Percentiles rank a stretch among this genome's conserved stretches.
Conservation (phyloP, 2,329 filamentous ascomycete genomes). For the Arachnopeziza araneosa region DNA sequence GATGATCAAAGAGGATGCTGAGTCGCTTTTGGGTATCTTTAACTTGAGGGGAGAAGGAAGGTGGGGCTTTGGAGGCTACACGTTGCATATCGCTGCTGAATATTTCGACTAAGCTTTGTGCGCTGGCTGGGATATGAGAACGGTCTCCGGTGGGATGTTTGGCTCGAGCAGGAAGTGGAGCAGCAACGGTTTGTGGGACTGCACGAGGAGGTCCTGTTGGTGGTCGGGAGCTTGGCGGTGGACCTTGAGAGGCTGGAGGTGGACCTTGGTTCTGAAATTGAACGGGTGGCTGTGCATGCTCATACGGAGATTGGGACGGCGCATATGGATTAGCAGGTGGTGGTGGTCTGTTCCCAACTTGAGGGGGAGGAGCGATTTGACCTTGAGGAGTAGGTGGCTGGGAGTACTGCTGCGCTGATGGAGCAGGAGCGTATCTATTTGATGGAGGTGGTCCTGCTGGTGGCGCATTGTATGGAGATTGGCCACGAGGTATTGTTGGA, state of each 20-base stretch:
- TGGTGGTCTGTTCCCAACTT: constrained; percentile 37
- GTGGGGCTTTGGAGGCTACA: constrained; percentile 77
- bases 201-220: constrained; percentile 39
- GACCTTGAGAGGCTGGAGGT: constrained; percentile 38
- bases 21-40: constrained; percentile 91
- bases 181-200: constrained; percentile 38
- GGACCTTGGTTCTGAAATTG: constrained; percentile 40
- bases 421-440: constrained; percentile 69
- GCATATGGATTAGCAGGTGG: constrained; percentile 54
- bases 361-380: constrained; percentile 36
- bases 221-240: constrained; percentile 37
- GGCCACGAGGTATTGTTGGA: constrained; percentile 63
- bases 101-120: constrained; percentile 75
- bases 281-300: constrained; percentile 34
- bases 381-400: constrained; percentile 38
- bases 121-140: constrained; percentile 75
- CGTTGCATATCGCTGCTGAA: constrained; percentile 81
- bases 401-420: constrained; percentile 47
- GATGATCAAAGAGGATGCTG: constrained; percentile 89
- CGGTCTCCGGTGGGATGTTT: constrained; percentile 82
- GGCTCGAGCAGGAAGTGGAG: constrained; percentile 45
- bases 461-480: constrained; percentile 82
- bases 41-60: constrained; percentile 82
- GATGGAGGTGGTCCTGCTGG: constrained; percentile 63
- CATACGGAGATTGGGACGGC: constrained; percentile 43